Evolutionary conservation across 2,329 filamentous ascomycete species (phyloP), one percentile per base, ranked within the genome.

Genomic region (Phyllosticta paracitricarpa): DNA sequence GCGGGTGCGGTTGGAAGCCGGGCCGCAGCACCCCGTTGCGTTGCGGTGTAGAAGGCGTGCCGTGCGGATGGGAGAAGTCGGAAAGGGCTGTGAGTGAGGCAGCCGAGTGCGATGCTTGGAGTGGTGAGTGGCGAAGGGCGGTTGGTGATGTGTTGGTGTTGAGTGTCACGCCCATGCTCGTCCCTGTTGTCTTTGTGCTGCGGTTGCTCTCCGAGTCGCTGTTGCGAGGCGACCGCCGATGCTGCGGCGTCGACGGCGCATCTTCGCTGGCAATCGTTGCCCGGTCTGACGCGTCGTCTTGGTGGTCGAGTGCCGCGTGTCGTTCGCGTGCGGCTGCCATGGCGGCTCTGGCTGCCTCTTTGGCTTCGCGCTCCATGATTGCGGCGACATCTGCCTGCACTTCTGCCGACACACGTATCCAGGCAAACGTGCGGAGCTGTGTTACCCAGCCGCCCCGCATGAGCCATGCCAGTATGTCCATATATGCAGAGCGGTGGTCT

Each of bases 371-470:
- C 54, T 71, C 89, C 86, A 90, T 80, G 60, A 86, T 83, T 66
- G 87, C 83, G 58, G 89, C 85, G 2, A 95, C 91, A 65, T 89
- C 87, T 69, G 89, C 87, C 67, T 94, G 86, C 64, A 96, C 89
- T 70, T 93, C 87, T 2, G 89, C 86, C 75, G 87, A 87, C 52
- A 94, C 89, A 57, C 93, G 84, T 53, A 97, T 85, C 79, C 94
- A 96, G 12, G 88, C 90, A 72, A 95, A 97, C 0, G 91, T 94
- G 64, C 91, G 89, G 5, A 99, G 81, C 72, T 97, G 92, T 0
- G 89, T 96, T 0, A 97, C 92, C 89, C 94, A 96, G 14, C 91
- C 91, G 55, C 91, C 89, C 51, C 92, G 86, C 77, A 97, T 85
- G 8, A 99, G 82, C 91, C 93, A 99, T 24, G 91, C 91, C 26